Conservation (phyloP, 352 stramenopile genomes). For the Phytophthora cryptogea region DNA sequence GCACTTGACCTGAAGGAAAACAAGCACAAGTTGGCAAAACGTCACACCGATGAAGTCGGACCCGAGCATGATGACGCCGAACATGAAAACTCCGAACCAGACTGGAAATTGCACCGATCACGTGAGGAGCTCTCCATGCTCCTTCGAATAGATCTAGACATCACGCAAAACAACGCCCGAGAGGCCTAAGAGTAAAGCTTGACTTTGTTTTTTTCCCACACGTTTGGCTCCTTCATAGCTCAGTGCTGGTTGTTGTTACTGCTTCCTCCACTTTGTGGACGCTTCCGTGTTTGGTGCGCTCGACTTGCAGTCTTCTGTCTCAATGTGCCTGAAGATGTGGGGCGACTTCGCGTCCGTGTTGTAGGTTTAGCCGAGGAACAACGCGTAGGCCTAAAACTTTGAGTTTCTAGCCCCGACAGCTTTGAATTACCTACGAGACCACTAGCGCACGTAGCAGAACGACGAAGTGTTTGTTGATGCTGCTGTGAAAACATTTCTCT, state of each 20-base stretch:
- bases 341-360: constrained; percentile 1
- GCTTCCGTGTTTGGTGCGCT: constrained; percentile 16
- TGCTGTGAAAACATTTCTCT: background rate
- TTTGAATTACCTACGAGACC: constrained; percentile 6
- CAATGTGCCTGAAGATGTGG: background rate
- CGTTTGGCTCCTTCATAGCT: constrained; percentile 6
- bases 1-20: constrained; percentile 22
- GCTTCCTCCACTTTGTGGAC: constrained; percentile 17
- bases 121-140: constrained; percentile 29
- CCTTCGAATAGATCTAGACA: constrained; percentile 32
- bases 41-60: constrained; percentile 3
- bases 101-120: constrained; percentile 23
- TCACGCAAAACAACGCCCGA: constrained; percentile 24
- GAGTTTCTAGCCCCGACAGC: constrained; percentile 1
- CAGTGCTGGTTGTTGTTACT: constrained; percentile 5
- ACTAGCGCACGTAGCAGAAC: constrained; percentile 20
- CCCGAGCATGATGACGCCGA: constrained; percentile 22
- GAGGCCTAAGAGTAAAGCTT: constrained; percentile 24
- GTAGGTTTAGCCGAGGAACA: constrained; percentile 33
- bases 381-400: constrained; percentile 14
- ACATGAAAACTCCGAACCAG: background rate
- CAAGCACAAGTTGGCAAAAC: constrained; percentile 10
- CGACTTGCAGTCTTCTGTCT: constrained; percentile 4
- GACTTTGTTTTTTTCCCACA: constrained; percentile 13
- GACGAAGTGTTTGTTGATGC: constrained; percentile 13